Base-by-base conservation (phyloP, 2,329 filamentous ascomycete genomes). In the Juglanconis sp. region DNA sequence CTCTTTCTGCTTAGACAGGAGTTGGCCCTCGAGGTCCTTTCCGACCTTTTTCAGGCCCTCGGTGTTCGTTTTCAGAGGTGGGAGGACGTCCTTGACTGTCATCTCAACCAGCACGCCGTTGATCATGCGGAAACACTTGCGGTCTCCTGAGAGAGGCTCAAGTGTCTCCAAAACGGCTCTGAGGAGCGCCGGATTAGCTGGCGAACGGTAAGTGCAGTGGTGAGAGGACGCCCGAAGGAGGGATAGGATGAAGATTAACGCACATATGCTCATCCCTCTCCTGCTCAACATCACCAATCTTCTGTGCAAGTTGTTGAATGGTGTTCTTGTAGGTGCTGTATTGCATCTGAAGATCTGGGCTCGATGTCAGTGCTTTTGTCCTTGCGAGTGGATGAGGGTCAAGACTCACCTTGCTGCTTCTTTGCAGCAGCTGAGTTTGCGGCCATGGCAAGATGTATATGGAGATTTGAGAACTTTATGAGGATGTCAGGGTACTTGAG, bases 231-330 rank as follows among this genome's bases (percentile, higher is more conserved):
- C 56, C 46, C 38, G 31, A 63, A 63, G 60, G 67, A 65, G 66
- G 61, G 35, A 11, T 51, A 15, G 30, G 15, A 44, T 30, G 10
- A 36, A 35, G 42, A 38, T 17, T 31, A 35, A 78, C 89, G 73
- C 78, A 98, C 95, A 96, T 98, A 81, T 99, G 95, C 74, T 99
- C 95, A 75, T 99, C 95, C 24, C 91, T 88, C 74, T 98, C 95
- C 74, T 96, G 92, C 78, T 99, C 95, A 59, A 99, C 93, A 72
- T 98, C 93, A 46, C 95, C 95, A 68, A 99, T 97, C 75, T 96
- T 98, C 71, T 92, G 89, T 35, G 95, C 95, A 69, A 99, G 87
- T 71, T 95, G 91, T 76, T 98, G 94, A 61, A 99, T 84, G 3
- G 82, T 87, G 68, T 84, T 87, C 73, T 89, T 90, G 77, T 86